Base-by-base conservation (phyloP, 192 early-diverging fungal species). In the Phycomyces blakesleeanus region DNA sequence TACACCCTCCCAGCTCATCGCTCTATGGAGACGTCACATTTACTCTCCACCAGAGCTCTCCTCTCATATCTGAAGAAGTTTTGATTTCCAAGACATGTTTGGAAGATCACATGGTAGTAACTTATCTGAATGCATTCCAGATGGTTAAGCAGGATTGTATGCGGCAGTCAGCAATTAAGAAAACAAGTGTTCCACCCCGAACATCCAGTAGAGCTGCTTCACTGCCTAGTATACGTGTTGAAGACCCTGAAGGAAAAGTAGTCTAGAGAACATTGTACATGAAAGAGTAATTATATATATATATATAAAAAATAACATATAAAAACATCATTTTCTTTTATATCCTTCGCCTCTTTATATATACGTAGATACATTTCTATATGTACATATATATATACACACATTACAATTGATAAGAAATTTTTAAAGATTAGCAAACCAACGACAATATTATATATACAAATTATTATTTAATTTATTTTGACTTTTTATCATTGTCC, bases 71-170 rank as follows among this genome's bases (percentile, higher is more conserved):
- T 14, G 74, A 76, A 42, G 74, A 76, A 39, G 57, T 67, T 12
- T 34, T 71, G 18, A 60, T 76, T 0, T 61, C 74, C 12, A 62
- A 67, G 21, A 67, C 74, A 3, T 76, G 68, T 22, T 26, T 80
- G 0, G 67, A 72, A 50, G 77, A 80, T 57, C 73, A 76, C 63
- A 63, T 68, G 64, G 52, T 80, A 26, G 63, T 67, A 7, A 72
- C 62, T n/a, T 68, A 72, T 51, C 40, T 70, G 22, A 72, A 61
- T 10, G 67, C 68, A 10, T 63, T 76, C 10, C 68, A 71, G 27
- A 68, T 47, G 29, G 67, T 47, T 9, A 24, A 59, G 6, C 52
- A 62, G 14, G 60, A 68, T 24, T 62, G 67, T 41, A 68, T 68
- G 67, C 52, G 51, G 12, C 50, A 51, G 11, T 37, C 61, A 6